Evolutionary conservation across 495 filamentous ascomycete genomes (phyloP).

Genomic region (Penicillium steckii): DNA sequence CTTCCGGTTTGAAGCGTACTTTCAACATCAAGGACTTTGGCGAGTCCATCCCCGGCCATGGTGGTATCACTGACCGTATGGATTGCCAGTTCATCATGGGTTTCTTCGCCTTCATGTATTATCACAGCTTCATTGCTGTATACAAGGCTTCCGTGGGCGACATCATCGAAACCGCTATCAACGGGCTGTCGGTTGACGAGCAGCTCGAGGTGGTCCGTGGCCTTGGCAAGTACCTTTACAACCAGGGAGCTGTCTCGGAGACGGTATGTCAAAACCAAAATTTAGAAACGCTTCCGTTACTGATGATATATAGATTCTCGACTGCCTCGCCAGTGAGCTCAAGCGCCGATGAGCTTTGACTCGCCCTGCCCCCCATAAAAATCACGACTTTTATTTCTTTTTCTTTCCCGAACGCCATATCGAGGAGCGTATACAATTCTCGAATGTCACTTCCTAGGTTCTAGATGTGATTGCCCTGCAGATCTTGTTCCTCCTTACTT

Average conservation of each 20-base stretch:
- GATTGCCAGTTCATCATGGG: slow-evolving; percentile 99
- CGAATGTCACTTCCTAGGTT: not conserved
- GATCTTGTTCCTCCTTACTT: slow-evolving; percentile 9
- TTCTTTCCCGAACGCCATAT: slow-evolving; percentile 6
- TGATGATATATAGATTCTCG: slow-evolving; percentile 35
- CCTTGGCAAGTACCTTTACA: slow-evolving; percentile 79
- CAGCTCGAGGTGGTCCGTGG: slow-evolving; percentile 86
- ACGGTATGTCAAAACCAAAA: slow-evolving; percentile 47
- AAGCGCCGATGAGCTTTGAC: slow-evolving; percentile 32
- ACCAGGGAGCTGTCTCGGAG: slow-evolving; percentile 70
- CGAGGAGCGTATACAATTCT: slow-evolving; percentile 6
- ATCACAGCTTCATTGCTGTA: slow-evolving; percentile 92
- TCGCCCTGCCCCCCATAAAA: slow-evolving; percentile 12
- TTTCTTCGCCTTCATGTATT: slow-evolving; percentile 97
- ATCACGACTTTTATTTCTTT: slow-evolving; percentile 24
- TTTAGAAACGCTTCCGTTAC: not conserved
- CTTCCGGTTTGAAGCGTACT: slow-evolving; percentile 93
- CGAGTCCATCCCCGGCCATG: slow-evolving; percentile 95
- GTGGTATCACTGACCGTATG: slow-evolving; percentile 98
- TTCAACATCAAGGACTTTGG: slow-evolving; percentile 99
- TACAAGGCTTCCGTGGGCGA: slow-evolving; percentile 77
- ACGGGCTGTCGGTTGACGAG: slow-evolving; percentile 76
- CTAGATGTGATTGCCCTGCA: slow-evolving; percentile 6
- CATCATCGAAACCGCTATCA: slow-evolving; percentile 86
- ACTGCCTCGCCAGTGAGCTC: slow-evolving; percentile 43